Percentiles rank a stretch among this genome's conserved stretches.
Conservation (phyloP, 23 red algal species). For the Chondrus crispus region DNA sequence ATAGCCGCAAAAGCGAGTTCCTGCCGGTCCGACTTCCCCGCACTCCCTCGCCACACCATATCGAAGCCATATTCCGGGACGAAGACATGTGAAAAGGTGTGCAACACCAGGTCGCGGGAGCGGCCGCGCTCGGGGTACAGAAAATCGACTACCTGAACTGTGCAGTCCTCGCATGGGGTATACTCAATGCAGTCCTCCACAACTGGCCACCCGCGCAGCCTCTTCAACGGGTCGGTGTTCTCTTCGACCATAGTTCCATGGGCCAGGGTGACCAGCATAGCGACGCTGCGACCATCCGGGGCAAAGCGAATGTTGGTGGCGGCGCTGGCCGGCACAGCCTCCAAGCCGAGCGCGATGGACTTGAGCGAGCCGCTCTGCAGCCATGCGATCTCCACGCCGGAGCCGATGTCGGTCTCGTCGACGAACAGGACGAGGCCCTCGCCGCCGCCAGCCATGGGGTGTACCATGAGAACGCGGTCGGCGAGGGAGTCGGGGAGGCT, state of each 20-base stretch:
- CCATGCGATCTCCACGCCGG: slow-evolving; percentile 42
- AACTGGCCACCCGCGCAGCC: slow-evolving; percentile 38
- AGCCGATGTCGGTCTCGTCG: neutral
- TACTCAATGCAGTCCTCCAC: slow-evolving; percentile 1
- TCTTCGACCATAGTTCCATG: neutral
- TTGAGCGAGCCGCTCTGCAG: neutral
- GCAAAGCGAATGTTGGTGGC: slow-evolving; percentile 64
- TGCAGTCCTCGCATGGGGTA: slow-evolving; percentile 59
- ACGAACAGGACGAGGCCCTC: slow-evolving; percentile 33
- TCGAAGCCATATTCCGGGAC: slow-evolving; percentile 72
- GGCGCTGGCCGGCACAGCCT: slow-evolving; percentile 35
- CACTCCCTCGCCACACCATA: slow-evolving; percentile 48
- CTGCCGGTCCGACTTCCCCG: neutral
- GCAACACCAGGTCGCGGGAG: slow-evolving; percentile 6
- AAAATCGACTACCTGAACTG: slow-evolving; percentile 36
- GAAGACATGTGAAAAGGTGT: slow-evolving; percentile 62
- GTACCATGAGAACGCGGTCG: slow-evolving; percentile 34
- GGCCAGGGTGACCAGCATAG: slow-evolving; percentile 53
- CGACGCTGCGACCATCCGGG: slow-evolving; percentile 35
- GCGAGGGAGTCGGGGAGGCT: slow-evolving; percentile 2
- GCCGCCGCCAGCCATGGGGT: slow-evolving; percentile 27
- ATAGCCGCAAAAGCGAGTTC: slow-evolving; percentile 68
- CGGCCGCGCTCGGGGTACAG: neutral
- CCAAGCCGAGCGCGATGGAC: slow-evolving; percentile 36
- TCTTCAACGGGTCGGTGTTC: slow-evolving; percentile 37